These are phyloP conservation scores for Citeromyces nyonsensis DNA, from an alignment of 805 yeast species.

Conservation along the genomic window DNA sequence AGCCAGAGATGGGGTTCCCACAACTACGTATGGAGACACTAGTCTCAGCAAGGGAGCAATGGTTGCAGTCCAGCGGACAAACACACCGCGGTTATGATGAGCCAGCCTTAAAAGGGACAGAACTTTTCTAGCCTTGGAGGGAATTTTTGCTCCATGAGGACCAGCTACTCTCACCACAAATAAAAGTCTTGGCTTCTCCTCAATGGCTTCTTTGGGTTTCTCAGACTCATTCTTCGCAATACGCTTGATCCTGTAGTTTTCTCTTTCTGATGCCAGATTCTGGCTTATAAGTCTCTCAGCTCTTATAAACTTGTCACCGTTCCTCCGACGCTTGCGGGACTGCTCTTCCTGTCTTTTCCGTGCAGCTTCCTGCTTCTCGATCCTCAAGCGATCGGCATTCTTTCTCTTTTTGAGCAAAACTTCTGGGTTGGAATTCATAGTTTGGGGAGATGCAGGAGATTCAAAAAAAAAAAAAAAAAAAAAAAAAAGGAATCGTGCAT, in stretches of 20 bases:
- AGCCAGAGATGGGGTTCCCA: slow-evolving; percentile 61
- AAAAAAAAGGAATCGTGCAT: too few relatives aligned
- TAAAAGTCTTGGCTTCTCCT: slow-evolving; percentile 31
- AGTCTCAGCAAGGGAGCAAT: slow-evolving; percentile 50
- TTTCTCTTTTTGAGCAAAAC: slow-evolving; percentile 66
- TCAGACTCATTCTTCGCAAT: slow-evolving; percentile 35
- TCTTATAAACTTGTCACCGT: slow-evolving; percentile 43
- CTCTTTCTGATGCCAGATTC: slow-evolving; percentile 50
- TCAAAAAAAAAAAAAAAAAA: too few relatives aligned
- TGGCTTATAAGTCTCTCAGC: slow-evolving; percentile 63
- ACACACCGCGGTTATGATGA: slow-evolving; percentile 53
- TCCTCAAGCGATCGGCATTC: slow-evolving; percentile 56
- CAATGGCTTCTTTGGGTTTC: slow-evolving; percentile 13
- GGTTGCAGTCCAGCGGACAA: slow-evolving; percentile 45
- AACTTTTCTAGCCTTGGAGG: slow-evolving; percentile 44
- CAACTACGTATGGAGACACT: slow-evolving; percentile 56
- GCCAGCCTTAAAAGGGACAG: slow-evolving; percentile 45
- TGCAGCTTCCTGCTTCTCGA: slow-evolving; percentile 59
- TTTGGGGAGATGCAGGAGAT: too few relatives aligned
- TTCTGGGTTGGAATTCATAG: slow-evolving; percentile 22
- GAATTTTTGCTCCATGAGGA: slow-evolving; percentile 49
- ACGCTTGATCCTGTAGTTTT: slow-evolving; percentile 50
- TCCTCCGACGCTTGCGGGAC: slow-evolving; percentile 23
- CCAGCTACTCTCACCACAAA: slow-evolving; percentile 58
- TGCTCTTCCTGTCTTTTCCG: slow-evolving; percentile 30